These are phyloP conservation scores for Nitzschia sp. DNA, from an alignment of 108 stramenopile species.

Conservation along the genomic window DNA sequence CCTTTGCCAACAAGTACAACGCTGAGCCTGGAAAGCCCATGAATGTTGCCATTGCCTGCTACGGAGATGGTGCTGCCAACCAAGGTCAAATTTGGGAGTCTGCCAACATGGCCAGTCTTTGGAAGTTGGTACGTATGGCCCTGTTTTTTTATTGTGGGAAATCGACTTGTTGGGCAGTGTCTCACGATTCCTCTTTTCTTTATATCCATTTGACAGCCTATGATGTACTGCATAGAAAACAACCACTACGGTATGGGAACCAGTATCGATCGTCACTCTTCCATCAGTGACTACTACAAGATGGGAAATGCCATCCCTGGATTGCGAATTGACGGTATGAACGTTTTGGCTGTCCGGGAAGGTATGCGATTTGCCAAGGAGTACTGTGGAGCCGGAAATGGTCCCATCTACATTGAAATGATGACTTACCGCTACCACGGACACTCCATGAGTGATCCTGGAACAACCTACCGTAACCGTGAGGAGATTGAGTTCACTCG, in stretches of 20 bases:
- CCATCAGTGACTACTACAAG: constrained; percentile 96
- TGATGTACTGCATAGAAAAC: constrained; percentile 99
- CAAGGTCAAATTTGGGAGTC: constrained; percentile 99
- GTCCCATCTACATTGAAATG: constrained; percentile 98
- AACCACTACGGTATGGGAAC: constrained; percentile 99
- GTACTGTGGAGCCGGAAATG: constrained; percentile 90
- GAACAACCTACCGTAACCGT: constrained; percentile 99
- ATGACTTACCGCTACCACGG: constrained; percentile 99
- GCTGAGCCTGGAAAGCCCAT: constrained; percentile 89
- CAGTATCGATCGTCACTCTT: constrained; percentile 93
- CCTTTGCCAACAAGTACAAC: constrained; percentile 97
- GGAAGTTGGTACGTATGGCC: constrained; percentile 72
- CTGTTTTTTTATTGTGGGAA: background rate
- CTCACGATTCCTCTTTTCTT: background rate
- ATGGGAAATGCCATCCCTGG: constrained; percentile 99
- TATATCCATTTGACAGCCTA: constrained; percentile 53
- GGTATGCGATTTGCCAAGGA: constrained; percentile 96
- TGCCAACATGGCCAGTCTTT: constrained; percentile 92
- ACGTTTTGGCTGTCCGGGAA: constrained; percentile 95
- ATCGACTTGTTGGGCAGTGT: background rate
- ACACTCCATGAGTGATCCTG: constrained; percentile 99
- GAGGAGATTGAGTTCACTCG: constrained; percentile 98
- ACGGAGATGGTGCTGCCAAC: constrained; percentile 99
- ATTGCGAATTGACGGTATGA: constrained; percentile 97
- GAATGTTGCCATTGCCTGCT: constrained; percentile 96